Conservation (phyloP, 2,329 filamentous ascomycete genomes). For the Fusarium bactridioides region DNA sequence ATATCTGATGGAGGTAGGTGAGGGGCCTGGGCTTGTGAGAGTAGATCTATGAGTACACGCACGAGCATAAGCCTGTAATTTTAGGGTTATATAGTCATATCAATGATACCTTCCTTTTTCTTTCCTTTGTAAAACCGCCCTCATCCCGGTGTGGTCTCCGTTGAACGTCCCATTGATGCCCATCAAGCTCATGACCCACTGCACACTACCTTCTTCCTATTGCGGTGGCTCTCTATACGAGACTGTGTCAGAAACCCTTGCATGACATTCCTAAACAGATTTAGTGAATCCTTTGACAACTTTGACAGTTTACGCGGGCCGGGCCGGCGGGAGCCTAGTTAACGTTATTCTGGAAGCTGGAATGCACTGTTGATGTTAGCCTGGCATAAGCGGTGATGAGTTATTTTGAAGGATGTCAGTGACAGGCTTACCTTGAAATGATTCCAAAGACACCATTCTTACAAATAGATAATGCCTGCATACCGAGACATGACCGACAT, state of each 20-base stretch:
- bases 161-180: background rate
- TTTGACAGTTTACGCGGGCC: background rate
- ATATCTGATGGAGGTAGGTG: background rate
- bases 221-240: background rate
- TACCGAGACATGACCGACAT: background rate
- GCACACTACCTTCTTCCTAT: background rate
- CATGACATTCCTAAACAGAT: background rate
- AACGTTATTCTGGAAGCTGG: background rate
- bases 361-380: background rate
- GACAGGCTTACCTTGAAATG: background rate
- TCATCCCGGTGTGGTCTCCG: background rate
- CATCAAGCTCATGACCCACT: background rate
- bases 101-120: conserved; percentile 7
- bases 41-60: background rate
- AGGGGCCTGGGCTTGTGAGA: background rate
- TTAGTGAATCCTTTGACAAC: background rate
- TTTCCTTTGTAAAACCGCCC: background rate
- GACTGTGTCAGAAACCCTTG: background rate
- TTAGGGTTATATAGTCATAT: background rate
- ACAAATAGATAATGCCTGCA: background rate
- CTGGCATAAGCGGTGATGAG: background rate
- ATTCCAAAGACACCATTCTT: background rate
- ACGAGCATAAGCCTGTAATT: background rate
- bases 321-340: background rate
- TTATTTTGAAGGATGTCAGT: fast-evolving